Evolutionary conservation across 164 flowering plant species (phyloP), one percentile per base, ranked within the genome.

Genomic region (Litsea cubeba): DNA sequence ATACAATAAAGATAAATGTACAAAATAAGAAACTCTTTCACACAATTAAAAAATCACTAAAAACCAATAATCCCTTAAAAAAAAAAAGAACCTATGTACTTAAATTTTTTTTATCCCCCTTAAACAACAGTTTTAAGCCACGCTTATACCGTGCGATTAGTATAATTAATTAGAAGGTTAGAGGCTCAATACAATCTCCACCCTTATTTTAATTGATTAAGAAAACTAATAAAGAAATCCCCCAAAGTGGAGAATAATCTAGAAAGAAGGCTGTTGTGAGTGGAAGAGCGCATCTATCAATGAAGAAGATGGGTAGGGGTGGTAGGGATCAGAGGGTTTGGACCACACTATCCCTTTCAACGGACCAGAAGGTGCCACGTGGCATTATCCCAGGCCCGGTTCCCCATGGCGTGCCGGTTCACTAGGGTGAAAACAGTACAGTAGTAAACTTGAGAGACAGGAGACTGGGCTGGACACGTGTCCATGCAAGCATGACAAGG

Each of bases 391-490:
- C 49, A 32, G 15, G 28, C 30, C 66, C 66, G 66, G 66, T 25
- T 25, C 66, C 4, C 66, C 26, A 25, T 63, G 66, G 22, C 28
- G 2, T 30, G 69, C 69, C 69, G 69, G 40, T 65, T 65, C 69
- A 15, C 20, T 20, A 15, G 69, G 69, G 69, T 32, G 49, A 26
- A 65, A 65, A 40, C 2, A 8, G 46, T 1, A 7, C 10, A 26
- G 28, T 24, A 22, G 14, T 25, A 63, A 26, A 65, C 35, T 8
- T 3, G 69, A 3, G 69, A 30, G 46, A 15, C 69, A 30, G 32
- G 69, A 26, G 69, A 65, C 69, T 14, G n/a, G 18, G 18, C 30
- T 20, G 18, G 46, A 65, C 69, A 65, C 69, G 46, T 65, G 69
- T 30, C 69, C 18, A 15, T 14, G 60, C 46, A 8, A 40, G 5